Percentiles rank a stretch among this genome's conserved stretches.
Evolutionary conservation across 805 yeast species (phyloP).

Genomic region (Candida fluviatilis): DNA sequence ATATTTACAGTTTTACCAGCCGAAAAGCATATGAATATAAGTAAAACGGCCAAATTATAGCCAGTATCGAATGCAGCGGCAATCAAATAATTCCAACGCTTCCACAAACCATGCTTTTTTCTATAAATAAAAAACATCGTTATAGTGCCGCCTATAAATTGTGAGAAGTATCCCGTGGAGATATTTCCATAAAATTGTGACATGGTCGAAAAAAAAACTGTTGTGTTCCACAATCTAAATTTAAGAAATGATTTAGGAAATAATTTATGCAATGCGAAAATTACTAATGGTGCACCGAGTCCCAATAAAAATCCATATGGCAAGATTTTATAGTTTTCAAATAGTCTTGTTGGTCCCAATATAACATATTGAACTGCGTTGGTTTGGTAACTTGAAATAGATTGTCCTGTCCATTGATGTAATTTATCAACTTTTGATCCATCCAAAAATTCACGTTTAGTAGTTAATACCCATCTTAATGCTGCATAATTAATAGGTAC

Average conservation of each 20-base stretch:
- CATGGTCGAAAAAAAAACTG: conserved; percentile 42
- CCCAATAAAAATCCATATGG: conserved; percentile 42
- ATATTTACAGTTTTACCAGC: conserved; percentile 14
- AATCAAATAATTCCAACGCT: conserved; percentile 39
- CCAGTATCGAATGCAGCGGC: conserved; percentile 49
- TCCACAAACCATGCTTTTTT: conserved; percentile 32
- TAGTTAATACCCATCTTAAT: conserved; percentile 38
- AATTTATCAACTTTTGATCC: conserved; percentile 34
- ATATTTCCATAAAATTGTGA: conserved; percentile 42
- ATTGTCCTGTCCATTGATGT: conserved; percentile 47
- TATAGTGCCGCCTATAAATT: conserved; percentile 39
- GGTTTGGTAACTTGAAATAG: conserved; percentile 33
- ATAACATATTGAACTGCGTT: conserved; percentile 44
- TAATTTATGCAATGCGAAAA: conserved; percentile 20
- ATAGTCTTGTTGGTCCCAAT: conserved; percentile 38
- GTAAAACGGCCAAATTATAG: conserved; percentile 33
- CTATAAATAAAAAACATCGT: conserved; percentile 39
- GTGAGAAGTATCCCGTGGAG: conserved; percentile 42
- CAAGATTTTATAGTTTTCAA: conserved; percentile 33
- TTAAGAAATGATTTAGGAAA: conserved; percentile 17
- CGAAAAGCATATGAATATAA: conserved; percentile 29
- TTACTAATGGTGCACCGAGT: conserved; percentile 25
- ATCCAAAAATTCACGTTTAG: conserved; percentile 28
- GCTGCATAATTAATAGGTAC: conserved; percentile 45
- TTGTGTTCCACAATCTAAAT: conserved; percentile 36